Conservation (phyloP, 768 basidiomycete species). For the Pisolithus albus region DNA sequence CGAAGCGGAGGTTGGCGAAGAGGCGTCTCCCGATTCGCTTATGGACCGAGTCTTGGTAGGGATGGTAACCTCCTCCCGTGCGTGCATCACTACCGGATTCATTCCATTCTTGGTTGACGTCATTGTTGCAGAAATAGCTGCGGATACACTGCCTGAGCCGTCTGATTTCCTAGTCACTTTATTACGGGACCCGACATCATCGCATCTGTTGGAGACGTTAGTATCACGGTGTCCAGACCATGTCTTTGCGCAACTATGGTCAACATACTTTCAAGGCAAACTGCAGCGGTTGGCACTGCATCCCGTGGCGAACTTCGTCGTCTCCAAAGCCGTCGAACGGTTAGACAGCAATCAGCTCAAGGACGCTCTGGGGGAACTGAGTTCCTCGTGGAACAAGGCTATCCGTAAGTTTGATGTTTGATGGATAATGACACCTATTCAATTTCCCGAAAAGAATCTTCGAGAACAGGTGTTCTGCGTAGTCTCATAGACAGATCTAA, state of each 20-base stretch:
- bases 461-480: conserved; percentile 72
- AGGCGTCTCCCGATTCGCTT: conserved; percentile 58
- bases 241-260: conserved; percentile 68
- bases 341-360: conserved; percentile 49
- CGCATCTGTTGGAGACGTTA: conserved; percentile 83
- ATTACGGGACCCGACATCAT: conserved; percentile 80
- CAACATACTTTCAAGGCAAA: conserved; percentile 68
- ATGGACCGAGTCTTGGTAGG: conserved; percentile 80
- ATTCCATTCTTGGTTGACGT: not conserved
- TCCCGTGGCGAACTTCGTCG: conserved; percentile 91
- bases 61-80: conserved; percentile 59
- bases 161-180: conserved; percentile 80
- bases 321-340: conserved; percentile 70
- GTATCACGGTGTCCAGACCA: conserved; percentile 52
- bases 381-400: conserved; percentile 49
- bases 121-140: conserved; percentile 32
- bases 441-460: conserved; percentile 39
- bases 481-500: conserved; percentile 66
- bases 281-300: conserved; percentile 70
- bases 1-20: conserved; percentile 60
- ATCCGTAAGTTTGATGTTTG: conserved; percentile 49
- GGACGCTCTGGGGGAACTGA: conserved; percentile 53
- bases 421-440: not conserved
- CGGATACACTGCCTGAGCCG: conserved; percentile 35
- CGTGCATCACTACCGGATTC: conserved; percentile 19